Evolutionary conservation across 2,329 filamentous ascomycete species (phyloP), one percentile per base, ranked within the genome.

Genomic region (Lecanicillium sp.): DNA sequence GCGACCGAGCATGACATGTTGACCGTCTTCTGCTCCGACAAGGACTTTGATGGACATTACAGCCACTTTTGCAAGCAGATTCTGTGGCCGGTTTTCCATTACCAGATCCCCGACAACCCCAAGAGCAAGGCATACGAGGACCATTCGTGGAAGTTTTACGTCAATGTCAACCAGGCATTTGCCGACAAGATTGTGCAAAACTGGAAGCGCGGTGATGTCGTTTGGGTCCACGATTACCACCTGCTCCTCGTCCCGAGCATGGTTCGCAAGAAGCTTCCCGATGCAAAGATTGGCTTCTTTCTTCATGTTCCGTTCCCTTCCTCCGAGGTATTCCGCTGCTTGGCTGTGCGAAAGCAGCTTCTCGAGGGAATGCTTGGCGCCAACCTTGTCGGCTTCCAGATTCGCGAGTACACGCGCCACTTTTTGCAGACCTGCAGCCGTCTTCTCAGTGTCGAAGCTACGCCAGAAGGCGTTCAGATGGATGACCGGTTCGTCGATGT

Each of bases 81-180:
- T 40, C 71, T 96, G 6, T 96, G 90, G 90, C 90, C 90, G 1
- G 89, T 95, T 43, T 94, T 96, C 61, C 89, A 96, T 63, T 96
- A 96, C 59, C 89, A 95, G 61, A 94, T 96, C 43, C 92, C 90
- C 0, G 92, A 96, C 57, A 94, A 94, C 56, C 90, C 90, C 18
- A 95, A 95, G 71, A 95, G 88, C 76, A 96, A 96, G 60, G 90
- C 90, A 0, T 96, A 95, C 58, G 84, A 94, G 59, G 90, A 96
- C 51, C 89, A 96, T 61, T 95, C 89, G 1, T 96, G 89, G 87
- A 76, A 88, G 49, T 94, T 86, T 66, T 96, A 96, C 53, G 83
- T 88, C 55, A 86, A 85, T 38, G 75, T 95, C 54, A 95, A 95
- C 64, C 83, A 92, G 59, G 86, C 83, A 3, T 95, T 96, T 62